Evolutionary conservation across 78 protist genomes (phyloP).

Genomic region (Bigelowiella natans): DNA sequence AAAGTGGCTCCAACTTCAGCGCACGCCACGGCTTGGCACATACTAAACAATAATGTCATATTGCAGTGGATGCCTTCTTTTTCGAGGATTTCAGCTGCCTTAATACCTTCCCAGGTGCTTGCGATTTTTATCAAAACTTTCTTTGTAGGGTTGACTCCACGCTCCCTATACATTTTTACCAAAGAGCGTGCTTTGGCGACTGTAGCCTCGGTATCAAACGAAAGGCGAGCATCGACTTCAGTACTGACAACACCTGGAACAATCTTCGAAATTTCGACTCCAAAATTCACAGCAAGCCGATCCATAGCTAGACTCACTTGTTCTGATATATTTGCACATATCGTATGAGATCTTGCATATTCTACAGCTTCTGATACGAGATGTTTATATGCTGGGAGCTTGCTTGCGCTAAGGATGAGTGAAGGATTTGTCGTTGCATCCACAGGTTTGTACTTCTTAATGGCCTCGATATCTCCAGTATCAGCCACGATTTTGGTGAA

Average conservation of each 20-base stretch:
- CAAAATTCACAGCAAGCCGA: constrained; percentile 2
- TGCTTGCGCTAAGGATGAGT: neutral
- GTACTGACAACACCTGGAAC: constrained; percentile 15
- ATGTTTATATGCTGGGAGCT: neutral
- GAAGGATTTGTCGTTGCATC: constrained; percentile 21
- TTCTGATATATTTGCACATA: too few relatives aligned
- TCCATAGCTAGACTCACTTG: constrained; percentile 1
- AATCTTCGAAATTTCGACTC: constrained; percentile 8
- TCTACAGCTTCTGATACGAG: constrained; percentile 8
- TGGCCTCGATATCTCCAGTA: constrained; percentile 12
- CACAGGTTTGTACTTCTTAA: constrained; percentile 2
- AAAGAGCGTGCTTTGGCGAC: constrained; percentile 7
- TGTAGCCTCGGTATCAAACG: constrained; percentile 9
- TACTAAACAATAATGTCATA: neutral
- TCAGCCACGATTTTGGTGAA: constrained; percentile 20
- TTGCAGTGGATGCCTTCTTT: constrained; percentile 25
- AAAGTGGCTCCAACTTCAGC: constrained; percentile 12
- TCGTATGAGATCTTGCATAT: neutral
- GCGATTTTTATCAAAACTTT: too few relatives aligned
- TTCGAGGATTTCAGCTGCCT: too few relatives aligned
- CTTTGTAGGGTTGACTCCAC: neutral
- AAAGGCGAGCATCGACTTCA: constrained; percentile 4
- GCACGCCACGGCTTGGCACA: constrained; percentile 9
- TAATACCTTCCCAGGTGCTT: too few relatives aligned
- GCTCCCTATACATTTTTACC: constrained; percentile 3